Evolutionary conservation across 306 rosid genomes (phyloP).

Genomic region (Aeschynomene evenia): DNA sequence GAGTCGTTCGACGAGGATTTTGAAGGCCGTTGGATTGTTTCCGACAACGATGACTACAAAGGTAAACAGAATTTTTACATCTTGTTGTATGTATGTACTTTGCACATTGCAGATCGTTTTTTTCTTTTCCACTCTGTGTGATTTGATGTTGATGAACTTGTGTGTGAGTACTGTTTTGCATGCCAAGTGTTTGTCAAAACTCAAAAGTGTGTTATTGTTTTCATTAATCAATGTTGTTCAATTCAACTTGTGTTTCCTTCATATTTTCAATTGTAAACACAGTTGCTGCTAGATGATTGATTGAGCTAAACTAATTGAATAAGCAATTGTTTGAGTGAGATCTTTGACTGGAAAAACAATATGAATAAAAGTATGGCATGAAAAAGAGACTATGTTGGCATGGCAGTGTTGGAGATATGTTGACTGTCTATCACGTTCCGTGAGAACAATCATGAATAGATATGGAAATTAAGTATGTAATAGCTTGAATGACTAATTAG

Average conservation of each 20-base stretch:
- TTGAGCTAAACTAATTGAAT: background rate
- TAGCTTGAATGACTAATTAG: background rate
- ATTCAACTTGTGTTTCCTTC: background rate
- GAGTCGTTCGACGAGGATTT: conserved; percentile 81
- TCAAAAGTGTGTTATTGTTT: background rate
- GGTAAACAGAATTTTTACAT: conserved; percentile 39
- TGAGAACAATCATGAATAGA: background rate
- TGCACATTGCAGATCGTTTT: no score
- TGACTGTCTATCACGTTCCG: background rate
- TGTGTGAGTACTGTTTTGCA: background rate
- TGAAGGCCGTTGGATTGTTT: conserved; percentile 76
- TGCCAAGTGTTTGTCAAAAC: background rate
- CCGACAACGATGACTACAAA: conserved; percentile 64
- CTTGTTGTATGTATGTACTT: no score
- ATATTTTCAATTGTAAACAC: background rate
- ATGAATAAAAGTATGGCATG: no score
- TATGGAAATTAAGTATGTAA: background rate
- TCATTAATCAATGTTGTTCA: background rate
- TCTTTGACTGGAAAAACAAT: background rate
- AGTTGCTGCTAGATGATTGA: background rate
- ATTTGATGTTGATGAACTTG: background rate
- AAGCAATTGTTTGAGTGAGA: background rate
- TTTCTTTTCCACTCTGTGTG: no score
- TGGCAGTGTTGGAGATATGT: background rate
- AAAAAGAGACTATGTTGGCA: background rate